phyloP scores from a whole-genome alignment of 495 filamentous ascomycete genomes.

The Penicillium canescens region DNA sequence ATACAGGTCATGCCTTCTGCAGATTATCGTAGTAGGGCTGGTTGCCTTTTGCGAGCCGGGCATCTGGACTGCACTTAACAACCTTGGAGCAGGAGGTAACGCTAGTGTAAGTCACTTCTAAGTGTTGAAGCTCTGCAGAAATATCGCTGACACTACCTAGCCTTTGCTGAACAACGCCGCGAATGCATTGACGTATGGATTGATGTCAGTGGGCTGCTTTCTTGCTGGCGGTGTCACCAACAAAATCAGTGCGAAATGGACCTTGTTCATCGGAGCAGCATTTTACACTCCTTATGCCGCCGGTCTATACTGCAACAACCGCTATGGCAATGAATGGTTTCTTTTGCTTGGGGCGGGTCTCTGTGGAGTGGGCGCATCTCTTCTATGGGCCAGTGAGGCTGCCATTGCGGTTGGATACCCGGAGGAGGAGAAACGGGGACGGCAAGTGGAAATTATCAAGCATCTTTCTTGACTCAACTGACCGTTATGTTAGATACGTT shows the following conservation, averaged over 20 bases:
- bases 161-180: conserved; percentile 59
- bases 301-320: conserved; percentile 58
- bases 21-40: conserved; percentile 54
- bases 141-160: conserved; percentile 4
- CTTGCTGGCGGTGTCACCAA: conserved; percentile 54
- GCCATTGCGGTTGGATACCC: conserved; percentile 60
- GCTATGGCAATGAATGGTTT: conserved; percentile 58
- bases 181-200: conserved; percentile 56
- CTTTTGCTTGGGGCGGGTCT: conserved; percentile 55
- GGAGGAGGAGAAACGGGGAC: conserved; percentile 52
- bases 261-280: conserved; percentile 54
- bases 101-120: conserved; percentile 29
- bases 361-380: conserved; percentile 53
- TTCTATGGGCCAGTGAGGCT: conserved; percentile 60
- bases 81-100: conserved; percentile 57
- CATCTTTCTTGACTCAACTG: background rate
- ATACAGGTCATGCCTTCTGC: conserved; percentile 56
- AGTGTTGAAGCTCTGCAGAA: background rate
- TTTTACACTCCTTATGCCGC: conserved; percentile 59
- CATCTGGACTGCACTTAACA: conserved; percentile 61
- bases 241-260: conserved; percentile 52
- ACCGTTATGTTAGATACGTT: conserved; percentile 23
- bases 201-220: conserved; percentile 58
- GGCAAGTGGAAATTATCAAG: conserved; percentile 17
- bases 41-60: conserved; percentile 59